Conservation (phyloP, 106 monocot genomes). For the Dioscorea dumetorum region DNA sequence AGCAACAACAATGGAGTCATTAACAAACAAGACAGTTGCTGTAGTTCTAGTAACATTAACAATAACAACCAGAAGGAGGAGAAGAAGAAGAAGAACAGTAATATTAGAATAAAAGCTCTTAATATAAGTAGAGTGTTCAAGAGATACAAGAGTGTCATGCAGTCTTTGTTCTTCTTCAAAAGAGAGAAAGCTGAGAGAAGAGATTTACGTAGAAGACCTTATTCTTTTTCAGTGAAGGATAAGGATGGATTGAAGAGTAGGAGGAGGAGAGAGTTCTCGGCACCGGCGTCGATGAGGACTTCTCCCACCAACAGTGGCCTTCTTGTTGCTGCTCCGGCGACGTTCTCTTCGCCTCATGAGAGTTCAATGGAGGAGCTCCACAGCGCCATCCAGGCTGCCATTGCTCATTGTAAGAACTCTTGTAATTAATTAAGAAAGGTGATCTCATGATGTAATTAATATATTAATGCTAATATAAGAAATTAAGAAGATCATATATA, state of each 20-base stretch:
- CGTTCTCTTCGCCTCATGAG: conserved; percentile 41
- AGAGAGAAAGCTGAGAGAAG: conserved; percentile 14
- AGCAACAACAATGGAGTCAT: not conserved
- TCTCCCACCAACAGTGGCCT: conserved; percentile 79
- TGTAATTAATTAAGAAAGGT: conserved; percentile 18
- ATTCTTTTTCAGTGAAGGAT: conserved; percentile 54
- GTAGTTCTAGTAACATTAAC: no score
- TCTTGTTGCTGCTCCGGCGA: conserved; percentile 27
- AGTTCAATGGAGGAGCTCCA: conserved; percentile 98
- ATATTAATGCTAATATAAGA: conserved; percentile 1
- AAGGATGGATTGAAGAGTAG: conserved; percentile 24
- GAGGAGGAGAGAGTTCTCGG: conserved; percentile 43
- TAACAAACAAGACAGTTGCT: conserved; percentile 8
- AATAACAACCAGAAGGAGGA: no score
- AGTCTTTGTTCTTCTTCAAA: conserved; percentile 21
- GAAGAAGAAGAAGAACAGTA: conserved; percentile 30
- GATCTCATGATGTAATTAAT: not conserved
- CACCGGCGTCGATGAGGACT: conserved; percentile 64
- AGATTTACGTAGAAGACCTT: conserved; percentile 31
- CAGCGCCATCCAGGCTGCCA: conserved; percentile 82
- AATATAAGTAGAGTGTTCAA: conserved; percentile 33
- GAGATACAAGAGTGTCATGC: conserved; percentile 40
- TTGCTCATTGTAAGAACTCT: conserved; percentile 89
- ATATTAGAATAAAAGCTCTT: not conserved
- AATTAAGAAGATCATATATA: no score